Evolutionary conservation across 305 asterid genomes (phyloP).

Genomic region (Fraxinus sp.): DNA sequence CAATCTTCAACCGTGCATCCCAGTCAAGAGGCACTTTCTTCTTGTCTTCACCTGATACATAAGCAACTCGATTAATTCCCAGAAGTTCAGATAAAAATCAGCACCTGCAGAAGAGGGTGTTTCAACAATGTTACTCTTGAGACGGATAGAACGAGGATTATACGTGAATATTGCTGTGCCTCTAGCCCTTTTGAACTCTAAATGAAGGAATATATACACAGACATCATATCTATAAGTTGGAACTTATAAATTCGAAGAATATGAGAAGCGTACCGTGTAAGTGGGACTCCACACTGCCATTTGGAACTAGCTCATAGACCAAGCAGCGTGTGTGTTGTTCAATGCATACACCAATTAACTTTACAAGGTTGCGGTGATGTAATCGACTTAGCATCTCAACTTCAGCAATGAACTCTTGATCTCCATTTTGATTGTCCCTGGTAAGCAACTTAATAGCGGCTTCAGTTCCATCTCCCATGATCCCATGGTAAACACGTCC

Average conservation of each 20-base stretch:
- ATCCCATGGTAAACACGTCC: constrained; percentile 93
- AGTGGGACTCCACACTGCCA: constrained; percentile 93
- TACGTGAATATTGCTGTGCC: not conserved
- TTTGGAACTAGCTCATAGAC: constrained; percentile 84
- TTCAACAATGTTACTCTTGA: constrained; percentile 8
- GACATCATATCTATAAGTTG: not conserved
- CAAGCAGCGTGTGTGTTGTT: constrained; percentile 71
- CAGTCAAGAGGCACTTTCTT: constrained; percentile 69
- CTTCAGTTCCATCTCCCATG: constrained; percentile 66
- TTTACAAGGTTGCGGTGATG: constrained; percentile 97
- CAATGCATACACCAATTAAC: constrained; percentile 86
- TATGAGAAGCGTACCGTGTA: constrained; percentile 58
- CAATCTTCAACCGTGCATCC: constrained; percentile 88
- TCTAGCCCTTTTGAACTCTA: not conserved
- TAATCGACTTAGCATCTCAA: constrained; percentile 91
- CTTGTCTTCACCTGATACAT: constrained; percentile 64
- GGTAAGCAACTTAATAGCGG: constrained; percentile 79
- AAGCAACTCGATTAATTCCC: constrained; percentile 12
- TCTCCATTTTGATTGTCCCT: constrained; percentile 77
- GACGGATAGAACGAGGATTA: not conserved
- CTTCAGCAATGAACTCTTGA: constrained; percentile 89
- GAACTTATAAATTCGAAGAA: constrained; percentile 16
- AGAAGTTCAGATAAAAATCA: constrained; percentile 5
- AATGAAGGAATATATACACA: not conserved
- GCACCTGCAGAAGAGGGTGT: not conserved